These are phyloP conservation scores for Fusarium duplospermum DNA, from an alignment of 2,329 filamentous ascomycete genomes.

Conservation along the genomic window DNA sequence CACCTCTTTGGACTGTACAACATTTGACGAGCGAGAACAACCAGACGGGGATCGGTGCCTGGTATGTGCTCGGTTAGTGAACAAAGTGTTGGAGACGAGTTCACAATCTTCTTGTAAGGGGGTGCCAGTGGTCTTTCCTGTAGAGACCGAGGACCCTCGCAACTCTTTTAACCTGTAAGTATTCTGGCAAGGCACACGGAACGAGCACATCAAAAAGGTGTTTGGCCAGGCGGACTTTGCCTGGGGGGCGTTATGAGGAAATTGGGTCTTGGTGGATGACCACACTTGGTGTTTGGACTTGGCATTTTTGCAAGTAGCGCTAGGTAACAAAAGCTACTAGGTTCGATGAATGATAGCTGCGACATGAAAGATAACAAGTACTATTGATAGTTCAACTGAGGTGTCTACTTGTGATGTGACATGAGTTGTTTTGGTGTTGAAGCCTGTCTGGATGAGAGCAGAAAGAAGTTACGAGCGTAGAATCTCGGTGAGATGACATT, in stretches of 20 bases:
- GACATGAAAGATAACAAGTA: constrained; percentile 36
- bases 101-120: constrained; percentile 26
- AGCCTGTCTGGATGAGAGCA: not conserved
- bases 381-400: constrained; percentile 1
- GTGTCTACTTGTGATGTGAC: not conserved
- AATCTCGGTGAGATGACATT: not conserved
- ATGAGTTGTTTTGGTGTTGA: not conserved
- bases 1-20: constrained; percentile 45
- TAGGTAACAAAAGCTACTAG: constrained; percentile 47
- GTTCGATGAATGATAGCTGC: constrained; percentile 38
- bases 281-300: constrained; percentile 46
- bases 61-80: constrained; percentile 29
- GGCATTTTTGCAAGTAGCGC: constrained; percentile 38
- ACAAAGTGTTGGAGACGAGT: constrained; percentile 15
- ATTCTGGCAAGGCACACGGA: constrained; percentile 48
- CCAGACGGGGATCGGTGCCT: constrained; percentile 37
- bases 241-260: constrained; percentile 45
- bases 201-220: constrained; percentile 60
- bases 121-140: not conserved
- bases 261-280: constrained; percentile 40
- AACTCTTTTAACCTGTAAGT: constrained; percentile 47
- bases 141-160: constrained; percentile 17
- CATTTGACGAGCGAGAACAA: constrained; percentile 41
- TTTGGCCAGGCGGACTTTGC: constrained; percentile 49
- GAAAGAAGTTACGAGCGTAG: not conserved